These are phyloP conservation scores for Artemisia tridentata DNA, from an alignment of 129 eudicot genomes.

Conservation along the genomic window DNA sequence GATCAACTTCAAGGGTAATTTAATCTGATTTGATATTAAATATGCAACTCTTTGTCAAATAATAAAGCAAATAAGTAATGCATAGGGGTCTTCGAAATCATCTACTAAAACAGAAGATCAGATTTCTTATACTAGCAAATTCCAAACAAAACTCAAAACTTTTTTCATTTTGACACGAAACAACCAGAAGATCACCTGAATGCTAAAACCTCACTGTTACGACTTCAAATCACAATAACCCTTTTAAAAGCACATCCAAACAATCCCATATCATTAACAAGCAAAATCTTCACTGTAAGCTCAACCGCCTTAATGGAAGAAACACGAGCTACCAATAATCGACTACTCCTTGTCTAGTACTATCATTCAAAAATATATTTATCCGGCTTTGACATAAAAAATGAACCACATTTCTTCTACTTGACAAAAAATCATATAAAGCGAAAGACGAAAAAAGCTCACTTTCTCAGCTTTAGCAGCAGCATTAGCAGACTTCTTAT, in stretches of 20 bases:
- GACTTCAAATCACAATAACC: not conserved
- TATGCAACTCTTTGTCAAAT: too few relatives aligned
- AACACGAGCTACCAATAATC: not conserved
- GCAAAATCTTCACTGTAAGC: not conserved
- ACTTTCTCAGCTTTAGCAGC: conserved; percentile 88
- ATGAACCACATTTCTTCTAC: not conserved
- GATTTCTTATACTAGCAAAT: not conserved
- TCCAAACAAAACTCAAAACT: too few relatives aligned
- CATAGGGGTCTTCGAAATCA: too few relatives aligned
- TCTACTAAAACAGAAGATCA: too few relatives aligned
- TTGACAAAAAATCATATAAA: not conserved
- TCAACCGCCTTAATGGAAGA: not conserved
- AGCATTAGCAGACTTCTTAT: conserved; percentile 64
- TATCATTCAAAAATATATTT: too few relatives aligned
- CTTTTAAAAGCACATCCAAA: not conserved
- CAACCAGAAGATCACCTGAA: not conserved
- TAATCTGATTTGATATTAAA: too few relatives aligned
- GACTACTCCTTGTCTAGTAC: not conserved
- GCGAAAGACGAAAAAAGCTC: not conserved
- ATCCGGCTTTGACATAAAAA: too few relatives aligned
- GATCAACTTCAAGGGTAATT: too few relatives aligned
- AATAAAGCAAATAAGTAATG: too few relatives aligned
- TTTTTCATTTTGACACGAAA: not conserved
- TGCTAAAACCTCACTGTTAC: not conserved
- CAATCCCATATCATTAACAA: not conserved